Evolutionary conservation across 805 yeast genomes (phyloP), one percentile per base, ranked within the genome.

Genomic region (Ogataea pilisensis): DNA sequence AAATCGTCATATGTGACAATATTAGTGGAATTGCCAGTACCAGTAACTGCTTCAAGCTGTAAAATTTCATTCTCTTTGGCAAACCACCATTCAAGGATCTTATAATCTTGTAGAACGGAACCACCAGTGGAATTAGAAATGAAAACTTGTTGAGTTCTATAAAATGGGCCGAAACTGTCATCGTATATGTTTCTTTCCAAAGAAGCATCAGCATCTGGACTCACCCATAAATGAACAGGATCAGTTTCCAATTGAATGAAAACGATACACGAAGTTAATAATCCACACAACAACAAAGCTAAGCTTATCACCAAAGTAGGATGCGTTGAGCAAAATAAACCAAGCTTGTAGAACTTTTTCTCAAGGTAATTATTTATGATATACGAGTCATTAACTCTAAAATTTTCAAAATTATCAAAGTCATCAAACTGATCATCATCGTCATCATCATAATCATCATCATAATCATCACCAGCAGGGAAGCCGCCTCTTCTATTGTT

Each of bases 171-270:
- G 62, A 91, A 91, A 45, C 79, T 76, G 17, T 73, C 72, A 58
- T 93, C 96, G 57, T 79, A 91, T 50, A 69, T 80, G 40, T 70
- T 65, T 53, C 82, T 80, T 53, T 91, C 82, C 31, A 73, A 65
- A 39, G 71, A 81, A 11, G 89, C 88, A 3, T 76, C 78, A 8
- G 93, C 84, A 17, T 66, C 55, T 3, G 90, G 80, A 49, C 93
- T 82, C 0, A 93, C 98, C 99, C 99, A 91, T 24, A 91, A 66
- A 46, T 82, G 78, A 3, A 85, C 76, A 0, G 99, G 98, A 49
- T 85, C 70, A 2, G 78, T 78, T 57, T 90, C 97, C 21, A 90
- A 67, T 34, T 77, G 61, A 8, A 81, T 68, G 38, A 66, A 60
- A 5, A 61, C 51, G 34, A 78, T 63, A 7, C 85, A 87, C 0